Evolutionary conservation across 495 filamentous ascomycete genomes (phyloP), one percentile per base, ranked within the genome.

Genomic region (Aspergillus kassunensis): DNA sequence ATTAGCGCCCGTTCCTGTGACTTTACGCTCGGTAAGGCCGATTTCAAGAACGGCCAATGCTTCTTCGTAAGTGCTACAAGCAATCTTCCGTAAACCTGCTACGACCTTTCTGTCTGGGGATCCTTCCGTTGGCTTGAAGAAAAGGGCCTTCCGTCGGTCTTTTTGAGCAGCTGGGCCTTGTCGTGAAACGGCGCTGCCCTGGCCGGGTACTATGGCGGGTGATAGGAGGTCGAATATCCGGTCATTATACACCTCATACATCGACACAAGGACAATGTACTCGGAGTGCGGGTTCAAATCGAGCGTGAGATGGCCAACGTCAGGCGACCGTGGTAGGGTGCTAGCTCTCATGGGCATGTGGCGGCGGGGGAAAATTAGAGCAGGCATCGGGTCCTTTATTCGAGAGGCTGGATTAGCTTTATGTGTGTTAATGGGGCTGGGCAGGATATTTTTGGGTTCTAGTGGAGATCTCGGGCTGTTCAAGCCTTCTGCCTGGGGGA

Each of bases 201-300:
- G 63, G 33, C 69, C 59, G 39, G 72, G 58, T 33, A 62, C 66
- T 20, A 74, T 68, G 2, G 75, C 64, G 1, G 79, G 75, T 1
- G 87, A 85, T 1, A 98, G 71, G 3, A 98, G 83, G 61, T 98
- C 93, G 60, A 93, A 98, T 45, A 98, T 97, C 11, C 92, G 84
- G 67, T 98, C 93, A 66, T 97, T 97, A 73, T 98, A 97, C 15
- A 98, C 93, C 69, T 98, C 95, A 69, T 97, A 98, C 93, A 97
- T 98, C 15, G 89, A 95, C 1, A 97, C 77, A 7, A 98, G 65
- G 51, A 98, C 83, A 4, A 90, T 85, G 61, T 96, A 97, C 54
- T 97, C 90, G 49, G 88, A 80, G 19, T 80, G 81, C 0, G 78
- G 72, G 48, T 93, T 90, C 51, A 83, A 73, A 5, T 83, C 77